A percentile compares a stretch with the other conserved stretches of the same genome.
Conservation (phyloP, 2,329 filamentous ascomycete genomes). For the Epichloe gansuensis region DNA sequence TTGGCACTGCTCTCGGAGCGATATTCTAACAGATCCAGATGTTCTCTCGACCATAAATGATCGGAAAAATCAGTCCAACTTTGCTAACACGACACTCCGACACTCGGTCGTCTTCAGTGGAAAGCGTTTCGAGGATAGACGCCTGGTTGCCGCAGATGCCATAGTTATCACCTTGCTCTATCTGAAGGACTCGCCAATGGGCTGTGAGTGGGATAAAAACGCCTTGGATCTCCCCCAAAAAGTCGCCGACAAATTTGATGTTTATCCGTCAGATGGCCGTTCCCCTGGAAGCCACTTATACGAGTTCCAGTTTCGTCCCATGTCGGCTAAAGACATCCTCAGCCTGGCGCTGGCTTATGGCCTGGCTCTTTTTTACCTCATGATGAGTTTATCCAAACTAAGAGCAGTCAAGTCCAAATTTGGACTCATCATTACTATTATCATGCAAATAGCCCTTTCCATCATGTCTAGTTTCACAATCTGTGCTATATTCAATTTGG, state of each 20-base stretch:
- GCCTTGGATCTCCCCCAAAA: conserved; percentile 38
- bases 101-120: conserved; percentile 73
- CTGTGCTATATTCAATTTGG: conserved; percentile 62
- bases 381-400: conserved; percentile 53
- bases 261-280: conserved; percentile 49
- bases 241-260: conserved; percentile 43
- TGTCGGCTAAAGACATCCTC: conserved; percentile 52
- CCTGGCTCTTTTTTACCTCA: conserved; percentile 51
- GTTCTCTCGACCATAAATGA: conserved; percentile 58
- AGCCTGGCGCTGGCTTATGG: conserved; percentile 53
- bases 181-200: conserved; percentile 49
- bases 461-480: conserved; percentile 70
- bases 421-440: conserved; percentile 57
- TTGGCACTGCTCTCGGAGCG: conserved; percentile 54
- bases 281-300: conserved; percentile 50
- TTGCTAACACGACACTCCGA: conserved; percentile 59
- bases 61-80: conserved; percentile 46
- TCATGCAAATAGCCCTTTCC: conserved; percentile 57
- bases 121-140: conserved; percentile 58
- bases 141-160: conserved; percentile 59
- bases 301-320: conserved; percentile 66
- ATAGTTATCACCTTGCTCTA: conserved; percentile 68
- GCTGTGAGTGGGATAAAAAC: conserved; percentile 50
- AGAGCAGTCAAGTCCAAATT: conserved; percentile 63
- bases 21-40: conserved; percentile 46